A percentile compares a stretch with the other conserved stretches of the same genome.
These are phyloP conservation scores for Mycena vitilis DNA, from an alignment of 768 basidiomycete genomes.

Conservation along the genomic window DNA sequence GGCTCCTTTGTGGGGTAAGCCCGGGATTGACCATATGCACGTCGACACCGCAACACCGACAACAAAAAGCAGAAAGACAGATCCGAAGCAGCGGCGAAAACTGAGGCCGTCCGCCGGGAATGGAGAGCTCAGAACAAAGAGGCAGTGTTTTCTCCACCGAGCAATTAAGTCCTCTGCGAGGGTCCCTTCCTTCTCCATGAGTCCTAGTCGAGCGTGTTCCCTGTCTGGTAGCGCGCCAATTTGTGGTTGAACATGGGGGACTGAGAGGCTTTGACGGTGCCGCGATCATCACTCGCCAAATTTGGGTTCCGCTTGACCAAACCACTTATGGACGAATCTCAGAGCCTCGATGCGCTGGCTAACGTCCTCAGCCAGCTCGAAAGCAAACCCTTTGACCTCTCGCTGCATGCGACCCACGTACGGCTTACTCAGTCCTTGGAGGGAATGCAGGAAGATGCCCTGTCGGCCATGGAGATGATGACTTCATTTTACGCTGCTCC, in stretches of 20 bases:
- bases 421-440: constrained; percentile 65
- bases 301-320: background rate
- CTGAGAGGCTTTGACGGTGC: background rate
- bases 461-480: constrained; percentile 75
- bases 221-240: background rate
- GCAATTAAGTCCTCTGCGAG: background rate
- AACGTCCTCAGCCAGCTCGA: constrained; percentile 69
- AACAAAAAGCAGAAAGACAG: constrained; percentile 33
- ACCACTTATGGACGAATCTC: constrained; percentile 63
- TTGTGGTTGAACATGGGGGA: background rate
- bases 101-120: constrained; percentile 27
- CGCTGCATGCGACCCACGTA: constrained; percentile 76
- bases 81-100: constrained; percentile 32
- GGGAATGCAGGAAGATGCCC: constrained; percentile 68
- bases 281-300: too few species aligned
- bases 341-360: constrained; percentile 73
- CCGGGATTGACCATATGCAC: constrained; percentile 22
- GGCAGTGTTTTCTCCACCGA: too few species aligned
- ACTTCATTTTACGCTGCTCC: constrained; percentile 70
- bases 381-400: constrained; percentile 68
- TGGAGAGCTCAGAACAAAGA: constrained; percentile 26
- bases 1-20: constrained; percentile 30
- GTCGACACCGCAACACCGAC: constrained; percentile 28
- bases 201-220: background rate
- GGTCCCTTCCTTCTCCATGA: background rate